These are phyloP conservation scores for Colletotrichum tamarilloi DNA, from an alignment of 2,329 filamentous ascomycete genomes.

Conservation along the genomic window DNA sequence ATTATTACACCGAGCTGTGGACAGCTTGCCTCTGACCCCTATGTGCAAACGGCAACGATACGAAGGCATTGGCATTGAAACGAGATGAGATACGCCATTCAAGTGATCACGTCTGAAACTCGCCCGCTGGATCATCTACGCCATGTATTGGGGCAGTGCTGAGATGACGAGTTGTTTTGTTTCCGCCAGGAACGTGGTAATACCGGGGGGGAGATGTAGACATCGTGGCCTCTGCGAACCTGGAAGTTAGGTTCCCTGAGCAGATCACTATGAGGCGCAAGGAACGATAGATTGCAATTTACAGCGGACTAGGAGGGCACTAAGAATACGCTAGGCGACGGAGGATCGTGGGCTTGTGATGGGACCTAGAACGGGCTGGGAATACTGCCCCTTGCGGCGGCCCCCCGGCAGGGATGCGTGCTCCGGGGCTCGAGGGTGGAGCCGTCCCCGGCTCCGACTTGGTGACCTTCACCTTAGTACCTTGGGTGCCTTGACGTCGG, in stretches of 20 bases:
- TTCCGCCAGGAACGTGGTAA: constrained; percentile 13
- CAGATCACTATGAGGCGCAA: background rate
- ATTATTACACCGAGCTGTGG: background rate
- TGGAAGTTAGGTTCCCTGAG: background rate
- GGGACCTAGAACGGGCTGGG: background rate
- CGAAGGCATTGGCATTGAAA: constrained; percentile 16
- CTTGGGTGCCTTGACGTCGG: background rate
- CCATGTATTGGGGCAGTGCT: constrained; percentile 25
- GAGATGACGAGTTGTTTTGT: constrained; percentile 12
- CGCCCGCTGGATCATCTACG: background rate
- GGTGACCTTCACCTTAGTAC: background rate
- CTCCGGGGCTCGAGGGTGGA: background rate
- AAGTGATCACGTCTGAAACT: constrained; percentile 6
- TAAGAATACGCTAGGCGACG: background rate
- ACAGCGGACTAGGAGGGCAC: constrained; percentile 1
- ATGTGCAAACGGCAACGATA: background rate
- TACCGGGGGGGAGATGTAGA: background rate
- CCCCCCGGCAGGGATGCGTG: constrained; percentile 6
- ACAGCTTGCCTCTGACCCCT: background rate
- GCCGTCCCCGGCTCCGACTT: background rate
- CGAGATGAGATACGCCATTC: constrained; percentile 19
- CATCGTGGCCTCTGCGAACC: constrained; percentile 11
- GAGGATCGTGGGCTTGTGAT: background rate
- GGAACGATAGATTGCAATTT: background rate
- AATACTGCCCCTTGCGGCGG: background rate